These are phyloP conservation scores for Pseudogymnoascus pannorum DNA, from an alignment of 2,329 filamentous ascomycete genomes.

Conservation along the genomic window DNA sequence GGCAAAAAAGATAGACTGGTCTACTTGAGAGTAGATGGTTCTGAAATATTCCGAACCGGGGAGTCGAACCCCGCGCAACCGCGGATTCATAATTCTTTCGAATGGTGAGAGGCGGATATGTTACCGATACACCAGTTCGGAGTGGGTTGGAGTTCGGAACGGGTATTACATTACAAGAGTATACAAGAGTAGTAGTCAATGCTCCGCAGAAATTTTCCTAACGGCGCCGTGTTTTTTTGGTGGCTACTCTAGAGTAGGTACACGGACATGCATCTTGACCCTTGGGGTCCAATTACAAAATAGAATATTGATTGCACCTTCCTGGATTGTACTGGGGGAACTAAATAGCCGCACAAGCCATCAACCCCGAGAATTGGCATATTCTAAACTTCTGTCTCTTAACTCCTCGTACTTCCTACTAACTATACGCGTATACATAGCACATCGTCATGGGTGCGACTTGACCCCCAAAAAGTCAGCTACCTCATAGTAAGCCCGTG, in stretches of 20 bases:
- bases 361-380: background rate
- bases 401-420: background rate
- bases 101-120: constrained; percentile 12
- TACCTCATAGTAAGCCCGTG: background rate
- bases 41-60: constrained; percentile 15
- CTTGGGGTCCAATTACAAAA: background rate
- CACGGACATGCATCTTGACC: background rate
- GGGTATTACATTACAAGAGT: background rate
- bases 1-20: constrained; percentile 10
- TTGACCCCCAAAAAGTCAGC: background rate
- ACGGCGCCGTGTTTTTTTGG: background rate
- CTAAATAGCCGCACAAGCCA: background rate
- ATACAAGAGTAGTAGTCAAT: background rate
- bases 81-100: constrained; percentile 9
- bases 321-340: background rate
- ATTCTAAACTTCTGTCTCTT: background rate
- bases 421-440: background rate
- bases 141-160: background rate
- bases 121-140: constrained; percentile 16
- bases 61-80: constrained; percentile 15
- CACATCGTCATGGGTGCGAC: background rate
- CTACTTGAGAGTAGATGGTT: constrained; percentile 11
- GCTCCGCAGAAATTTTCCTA: background rate
- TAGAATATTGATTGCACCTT: background rate
- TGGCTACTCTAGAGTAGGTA: background rate